Percentiles rank a stretch among this genome's conserved stretches.
These are phyloP conservation scores for Panus rudis DNA, from an alignment of 768 basidiomycete species.

Conservation along the genomic window DNA sequence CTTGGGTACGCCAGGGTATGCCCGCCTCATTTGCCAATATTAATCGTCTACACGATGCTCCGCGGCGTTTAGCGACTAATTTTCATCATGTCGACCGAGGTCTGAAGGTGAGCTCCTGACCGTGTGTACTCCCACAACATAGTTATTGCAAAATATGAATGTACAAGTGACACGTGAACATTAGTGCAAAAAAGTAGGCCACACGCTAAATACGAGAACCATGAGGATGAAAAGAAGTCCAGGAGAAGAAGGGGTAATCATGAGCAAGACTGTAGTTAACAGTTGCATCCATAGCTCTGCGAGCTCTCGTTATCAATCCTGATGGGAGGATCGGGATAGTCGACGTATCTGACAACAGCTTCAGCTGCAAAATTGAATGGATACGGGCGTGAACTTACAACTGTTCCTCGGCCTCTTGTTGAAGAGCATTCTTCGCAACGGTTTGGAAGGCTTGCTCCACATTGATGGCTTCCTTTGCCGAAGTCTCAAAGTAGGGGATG, in stretches of 20 bases:
- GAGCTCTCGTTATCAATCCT: constrained; percentile 90
- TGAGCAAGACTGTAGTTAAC: constrained; percentile 35
- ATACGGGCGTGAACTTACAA: constrained; percentile 46
- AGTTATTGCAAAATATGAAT: no score
- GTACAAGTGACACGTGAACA: no score
- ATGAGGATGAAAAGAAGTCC: constrained; percentile 4
- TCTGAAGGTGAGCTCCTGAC: no score
- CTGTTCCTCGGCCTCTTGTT: constrained; percentile 95
- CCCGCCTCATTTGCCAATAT: no score
- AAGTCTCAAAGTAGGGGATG: constrained; percentile 99
- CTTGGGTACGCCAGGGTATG: no score
- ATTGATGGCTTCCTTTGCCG: constrained; percentile 99
- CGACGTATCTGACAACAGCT: constrained; percentile 66
- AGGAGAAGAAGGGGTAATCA: constrained; percentile 17
- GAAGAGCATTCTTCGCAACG: constrained; percentile 98
- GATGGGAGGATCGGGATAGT: constrained; percentile 99
- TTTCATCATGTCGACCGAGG: no score
- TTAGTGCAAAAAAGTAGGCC: constrained; percentile 7
- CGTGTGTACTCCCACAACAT: no score
- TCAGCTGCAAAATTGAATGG: constrained; percentile 11
- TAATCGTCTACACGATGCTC: no score
- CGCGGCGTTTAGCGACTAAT: no score
- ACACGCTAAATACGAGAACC: background rate
- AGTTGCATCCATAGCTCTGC: constrained; percentile 90
- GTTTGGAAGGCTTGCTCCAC: constrained; percentile 99